A percentile compares a stretch with the other conserved stretches of the same genome.
phyloP scores from a whole-genome alignment of 2,329 filamentous ascomycete species.

The Plenodomus biglobosus region DNA sequence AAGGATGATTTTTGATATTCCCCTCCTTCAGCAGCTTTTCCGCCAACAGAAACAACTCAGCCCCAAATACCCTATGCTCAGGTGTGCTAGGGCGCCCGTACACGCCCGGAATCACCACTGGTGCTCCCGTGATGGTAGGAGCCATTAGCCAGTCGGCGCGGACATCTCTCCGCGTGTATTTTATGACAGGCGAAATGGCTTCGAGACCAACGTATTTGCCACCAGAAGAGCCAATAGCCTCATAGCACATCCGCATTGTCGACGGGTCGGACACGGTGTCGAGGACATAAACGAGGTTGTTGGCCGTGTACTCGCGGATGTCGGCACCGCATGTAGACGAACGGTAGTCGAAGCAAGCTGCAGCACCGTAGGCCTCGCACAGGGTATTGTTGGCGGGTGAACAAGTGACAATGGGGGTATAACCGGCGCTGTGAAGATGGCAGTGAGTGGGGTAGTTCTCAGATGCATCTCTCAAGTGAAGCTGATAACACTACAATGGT shows the following conservation, averaged over 20 bases:
- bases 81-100: neutral
- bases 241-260: slow-evolving; percentile 21
- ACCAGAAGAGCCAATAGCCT: slow-evolving; percentile 20
- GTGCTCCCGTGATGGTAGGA: neutral
- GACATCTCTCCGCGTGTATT: neutral
- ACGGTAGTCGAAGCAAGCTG: slow-evolving; percentile 11
- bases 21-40: too few species aligned
- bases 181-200: neutral
- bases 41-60: too few species aligned
- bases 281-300: slow-evolving; percentile 2
- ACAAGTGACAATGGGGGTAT: slow-evolving; percentile 6
- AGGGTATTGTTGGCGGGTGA: slow-evolving; percentile 13
- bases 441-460: too few species aligned
- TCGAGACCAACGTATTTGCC: slow-evolving; percentile 25
- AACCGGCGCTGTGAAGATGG: neutral
- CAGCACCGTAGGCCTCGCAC: slow-evolving; percentile 7
- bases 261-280: slow-evolving; percentile 25
- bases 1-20: too few species aligned
- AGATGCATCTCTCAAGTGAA: too few species aligned
- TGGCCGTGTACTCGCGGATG: slow-evolving; percentile 3
- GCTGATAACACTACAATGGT: too few species aligned
- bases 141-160: slow-evolving; percentile 1
- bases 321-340: slow-evolving; percentile 3
- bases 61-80: slow-evolving; percentile 1
- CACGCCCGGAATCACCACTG: neutral